Conservation (phyloP, 1,284 basidiomycete species). For the Heterobasidion parviporum region DNA sequence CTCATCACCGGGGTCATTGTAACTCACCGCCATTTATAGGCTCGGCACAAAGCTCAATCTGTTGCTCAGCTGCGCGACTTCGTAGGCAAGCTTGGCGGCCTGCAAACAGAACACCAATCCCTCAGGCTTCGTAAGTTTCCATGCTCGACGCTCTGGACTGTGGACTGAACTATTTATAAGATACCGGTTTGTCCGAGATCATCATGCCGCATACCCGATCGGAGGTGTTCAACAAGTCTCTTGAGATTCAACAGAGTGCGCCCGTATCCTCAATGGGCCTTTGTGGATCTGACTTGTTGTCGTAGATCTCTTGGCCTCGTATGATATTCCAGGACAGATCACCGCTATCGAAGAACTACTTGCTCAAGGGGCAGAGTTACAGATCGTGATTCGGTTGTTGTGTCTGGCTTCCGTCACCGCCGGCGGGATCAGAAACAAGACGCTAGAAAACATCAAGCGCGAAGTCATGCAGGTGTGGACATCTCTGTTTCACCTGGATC, state of each 20-base stretch:
- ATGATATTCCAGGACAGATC: slow-evolving; percentile 73
- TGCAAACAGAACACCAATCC: slow-evolving; percentile 88
- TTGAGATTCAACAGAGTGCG: slow-evolving; percentile 95
- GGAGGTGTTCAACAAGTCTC: slow-evolving; percentile 85
- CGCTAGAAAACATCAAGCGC: slow-evolving; percentile 82
- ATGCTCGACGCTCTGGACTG: background rate
- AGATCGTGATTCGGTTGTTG: slow-evolving; percentile 69
- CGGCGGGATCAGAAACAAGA: slow-evolving; percentile 84
- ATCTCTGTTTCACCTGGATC: slow-evolving; percentile 2
- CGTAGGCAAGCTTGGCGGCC: slow-evolving; percentile 86
- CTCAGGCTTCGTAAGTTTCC: slow-evolving; percentile 70
- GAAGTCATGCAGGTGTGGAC: slow-evolving; percentile 78
- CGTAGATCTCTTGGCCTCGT: slow-evolving; percentile 84
- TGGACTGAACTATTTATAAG: slow-evolving; percentile 30
- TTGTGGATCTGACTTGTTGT: slow-evolving; percentile 6
- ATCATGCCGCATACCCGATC: slow-evolving; percentile 79
- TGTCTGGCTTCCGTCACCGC: slow-evolving; percentile 81
- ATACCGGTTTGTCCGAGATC: slow-evolving; percentile 91
- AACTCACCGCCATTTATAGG: slow-evolving; percentile 27
- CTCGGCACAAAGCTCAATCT: slow-evolving; percentile 78
- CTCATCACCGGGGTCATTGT: background rate
- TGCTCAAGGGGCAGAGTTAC: slow-evolving; percentile 75
- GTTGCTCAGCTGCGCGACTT: slow-evolving; percentile 92
- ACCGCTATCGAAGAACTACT: slow-evolving; percentile 82
- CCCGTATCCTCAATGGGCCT: background rate